Evolutionary conservation across 2,329 filamentous ascomycete genomes (phyloP).

Genomic region (Celoporthe dispersa): DNA sequence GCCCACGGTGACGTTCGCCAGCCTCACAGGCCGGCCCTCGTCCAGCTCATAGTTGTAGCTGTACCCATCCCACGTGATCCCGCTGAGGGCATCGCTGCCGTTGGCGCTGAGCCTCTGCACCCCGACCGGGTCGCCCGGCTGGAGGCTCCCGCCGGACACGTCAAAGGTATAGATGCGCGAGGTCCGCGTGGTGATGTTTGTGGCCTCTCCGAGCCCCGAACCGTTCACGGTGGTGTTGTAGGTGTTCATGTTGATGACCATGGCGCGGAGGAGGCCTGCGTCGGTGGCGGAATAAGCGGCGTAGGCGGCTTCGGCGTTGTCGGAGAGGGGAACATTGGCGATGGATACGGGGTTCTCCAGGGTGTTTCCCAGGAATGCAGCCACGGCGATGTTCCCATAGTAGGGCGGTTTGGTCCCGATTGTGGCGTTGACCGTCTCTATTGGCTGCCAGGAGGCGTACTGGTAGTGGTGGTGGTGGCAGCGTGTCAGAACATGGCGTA

Average conservation of each 20-base stretch:
- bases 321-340: conserved; percentile 49
- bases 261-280: conserved; percentile 47
- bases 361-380: conserved; percentile 56
- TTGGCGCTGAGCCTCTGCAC: conserved; percentile 58
- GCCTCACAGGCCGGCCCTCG: conserved; percentile 54
- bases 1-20: conserved; percentile 59
- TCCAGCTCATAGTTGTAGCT: conserved; percentile 66
- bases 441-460: conserved; percentile 65
- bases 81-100: conserved; percentile 66
- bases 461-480: conserved; percentile 21
- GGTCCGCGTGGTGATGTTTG: conserved; percentile 37
- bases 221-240: conserved; percentile 63
- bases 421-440: conserved; percentile 52
- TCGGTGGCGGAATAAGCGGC: conserved; percentile 52
- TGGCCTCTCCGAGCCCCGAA: conserved; percentile 35
- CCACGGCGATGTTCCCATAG: conserved; percentile 64
- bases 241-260: conserved; percentile 61
- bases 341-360: conserved; percentile 45
- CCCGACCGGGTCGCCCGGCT: conserved; percentile 40
- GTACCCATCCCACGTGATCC: conserved; percentile 64
- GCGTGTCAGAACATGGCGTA: conserved; percentile 18
- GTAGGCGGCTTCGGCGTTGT: conserved; percentile 56
- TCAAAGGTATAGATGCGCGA: conserved; percentile 48
- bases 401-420: conserved; percentile 66
- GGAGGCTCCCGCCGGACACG: conserved; percentile 37